Evolutionary conservation across 345 rosid genomes (phyloP), one percentile per base, ranked within the genome.

Genomic region (Melaleuca alternifolia): DNA sequence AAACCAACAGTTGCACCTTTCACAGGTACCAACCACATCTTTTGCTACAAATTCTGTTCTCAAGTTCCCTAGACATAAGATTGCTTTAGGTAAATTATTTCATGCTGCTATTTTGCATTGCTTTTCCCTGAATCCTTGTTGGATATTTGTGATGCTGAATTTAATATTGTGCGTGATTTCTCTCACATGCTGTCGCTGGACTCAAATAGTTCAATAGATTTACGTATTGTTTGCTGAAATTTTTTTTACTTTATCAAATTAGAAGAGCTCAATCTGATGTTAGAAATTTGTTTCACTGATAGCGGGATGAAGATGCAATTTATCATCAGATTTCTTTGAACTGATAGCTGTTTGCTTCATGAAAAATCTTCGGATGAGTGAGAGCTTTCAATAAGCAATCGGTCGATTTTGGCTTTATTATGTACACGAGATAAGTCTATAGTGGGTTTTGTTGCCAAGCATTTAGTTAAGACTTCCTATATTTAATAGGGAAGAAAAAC

Each of bases 401-500:
- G 18, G 48, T 71, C 18, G 21, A 23, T 65, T 30, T 18, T 65
- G 44, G 54, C 52, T 33, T 16, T 26, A 85, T 10, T n/a, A 26
- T n/a, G 54, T 28, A 9, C 51, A 14, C 6, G 18, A 50, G 65
- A 56, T n/a, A 51, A 85, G 21, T 20, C 18, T 37, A 33, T 85
- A 57, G 24, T 62, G 51, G 37, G 46, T 85, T 61, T 59, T 14
- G 56, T 46, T 26, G 51, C 57, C 23, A 10, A 21, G 20, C 48
- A 51, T 83, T 56, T 51, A 84, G 62, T 62, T 51, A 50, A 37
- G 28, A 30, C 30, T 61, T 46, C 33, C 30, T 85, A 16, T 85
- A 79, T 33, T 87, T 88, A 65, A 26, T 84, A 97, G 99, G 99
- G 83, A 98, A 95, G 92, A 95, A 96, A 88, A 96, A 95, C 84